Conservation (phyloP, 805 yeast species). For the Cyberlindnera sargentensis region DNA sequence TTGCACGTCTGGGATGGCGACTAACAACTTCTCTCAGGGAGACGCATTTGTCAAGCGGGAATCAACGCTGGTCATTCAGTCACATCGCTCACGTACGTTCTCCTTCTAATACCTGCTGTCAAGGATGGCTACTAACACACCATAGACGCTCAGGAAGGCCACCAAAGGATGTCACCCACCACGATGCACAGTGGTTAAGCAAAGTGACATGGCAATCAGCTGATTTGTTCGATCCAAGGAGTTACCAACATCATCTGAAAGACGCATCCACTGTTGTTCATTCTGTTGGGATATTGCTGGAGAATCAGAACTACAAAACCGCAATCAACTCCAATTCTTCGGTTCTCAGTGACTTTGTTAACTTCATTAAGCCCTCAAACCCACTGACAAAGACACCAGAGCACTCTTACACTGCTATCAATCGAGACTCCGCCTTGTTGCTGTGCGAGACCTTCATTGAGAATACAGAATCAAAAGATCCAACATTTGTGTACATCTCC, state of each 20-base stretch:
- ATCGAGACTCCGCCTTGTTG: slow-evolving; percentile 60
- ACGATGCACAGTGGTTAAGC: slow-evolving; percentile 40
- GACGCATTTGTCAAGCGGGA: slow-evolving; percentile 63
- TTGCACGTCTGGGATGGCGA: not conserved
- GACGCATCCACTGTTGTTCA: slow-evolving; percentile 69
- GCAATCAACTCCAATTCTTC: slow-evolving; percentile 26
- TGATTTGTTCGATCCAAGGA: slow-evolving; percentile 57
- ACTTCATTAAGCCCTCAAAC: slow-evolving; percentile 44
- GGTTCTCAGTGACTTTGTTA: slow-evolving; percentile 29
- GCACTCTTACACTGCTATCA: slow-evolving; percentile 54
- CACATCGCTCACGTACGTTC: slow-evolving; percentile 47
- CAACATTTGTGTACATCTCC: slow-evolving; percentile 65
- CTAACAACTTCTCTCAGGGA: slow-evolving; percentile 32
- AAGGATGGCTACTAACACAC: slow-evolving; percentile 1
- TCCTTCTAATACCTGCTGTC: not conserved
- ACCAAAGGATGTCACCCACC: slow-evolving; percentile 27
- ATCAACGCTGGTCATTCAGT: slow-evolving; percentile 57
- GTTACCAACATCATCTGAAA: slow-evolving; percentile 42
- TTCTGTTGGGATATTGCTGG: slow-evolving; percentile 71
- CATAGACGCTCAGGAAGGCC: slow-evolving; percentile 45
- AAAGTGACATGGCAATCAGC: slow-evolving; percentile 63
- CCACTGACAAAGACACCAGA: slow-evolving; percentile 42
- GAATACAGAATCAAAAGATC: slow-evolving; percentile 20
- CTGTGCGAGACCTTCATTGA: slow-evolving; percentile 50
- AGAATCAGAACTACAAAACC: slow-evolving; percentile 61